Base-by-base conservation (phyloP, 1,284 basidiomycete genomes). In the Heliocybe sulcata region DNA sequence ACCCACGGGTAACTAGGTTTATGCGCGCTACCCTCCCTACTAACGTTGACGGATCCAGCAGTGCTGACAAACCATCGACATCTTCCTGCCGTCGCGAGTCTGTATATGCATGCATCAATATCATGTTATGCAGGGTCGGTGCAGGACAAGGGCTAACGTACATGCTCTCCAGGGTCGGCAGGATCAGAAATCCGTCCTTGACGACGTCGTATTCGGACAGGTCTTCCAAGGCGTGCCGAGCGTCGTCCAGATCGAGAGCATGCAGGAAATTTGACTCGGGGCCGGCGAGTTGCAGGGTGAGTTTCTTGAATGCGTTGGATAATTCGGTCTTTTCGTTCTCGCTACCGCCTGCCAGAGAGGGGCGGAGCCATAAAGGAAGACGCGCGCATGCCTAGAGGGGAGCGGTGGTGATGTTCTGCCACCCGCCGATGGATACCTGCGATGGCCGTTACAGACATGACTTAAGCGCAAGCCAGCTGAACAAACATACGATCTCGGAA, bases 101-200 rank as follows among this genome's bases (percentile, higher is more conserved):
- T 67, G 53, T n/a, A 31, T 31, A 12, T 6, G 23, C 52, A 45
- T 2, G 25, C 6, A 23, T 52, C 2, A 20, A 52, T 33, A 45
- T 25, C 52, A 33, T 16, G 10, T 35, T 58, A 16, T 45, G 42
- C 23, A 25, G 16, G 29, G 29, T 6, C 42, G 16, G 42, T 25
- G 16, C 55, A 59, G 56, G 33, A 55, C 35, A 33, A 25, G 35
- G n/a, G 12, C 4, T 3, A 19, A 56, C 67, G 57, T 48, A 69
- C 69, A 69, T 67, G 61, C 68, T 70, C 58, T 71, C 65, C 27
- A 71, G 61, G 19, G 67, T 66, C 4, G 69, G 67, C 20, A 69
- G 58, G 3, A 71, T 55, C 4, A 71, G 58, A 57, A 70, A 71
- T 10, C 67, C 68, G 42, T 71, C 68, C 10, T 59, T 63, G 57